Conservation (phyloP, 148 eudicot species). For the Fagopyrum homotropicum region DNA sequence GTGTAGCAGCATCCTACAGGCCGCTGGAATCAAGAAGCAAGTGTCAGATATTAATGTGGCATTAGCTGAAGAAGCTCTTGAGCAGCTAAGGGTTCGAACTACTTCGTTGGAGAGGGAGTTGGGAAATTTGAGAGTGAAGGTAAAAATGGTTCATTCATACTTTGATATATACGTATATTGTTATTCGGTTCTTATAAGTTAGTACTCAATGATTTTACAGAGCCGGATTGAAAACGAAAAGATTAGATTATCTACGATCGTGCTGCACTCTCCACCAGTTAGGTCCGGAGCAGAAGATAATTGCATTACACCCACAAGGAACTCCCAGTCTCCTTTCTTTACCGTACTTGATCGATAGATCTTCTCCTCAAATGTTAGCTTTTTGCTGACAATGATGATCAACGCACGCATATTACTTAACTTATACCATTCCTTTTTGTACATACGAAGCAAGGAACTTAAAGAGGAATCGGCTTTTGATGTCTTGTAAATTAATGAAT, state of each 20-base stretch:
- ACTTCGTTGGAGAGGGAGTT: constrained; percentile 60
- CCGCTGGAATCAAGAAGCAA: constrained; percentile 59
- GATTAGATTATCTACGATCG: constrained; percentile 47
- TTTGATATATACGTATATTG: neutral
- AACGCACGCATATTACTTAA: neutral
- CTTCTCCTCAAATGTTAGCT: neutral
- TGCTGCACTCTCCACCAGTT: constrained; percentile 44
- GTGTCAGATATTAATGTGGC: constrained; percentile 40
- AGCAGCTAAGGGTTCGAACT: constrained; percentile 37
- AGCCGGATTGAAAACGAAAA: constrained; percentile 48
- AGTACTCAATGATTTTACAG: constrained; percentile 23
- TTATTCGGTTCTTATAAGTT: neutral
- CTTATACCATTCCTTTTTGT: neutral
- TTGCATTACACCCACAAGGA: constrained; percentile 35
- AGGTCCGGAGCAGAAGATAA: constrained; percentile 38
- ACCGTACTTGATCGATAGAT: constrained; percentile 57
- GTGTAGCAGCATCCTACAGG: constrained; percentile 75
- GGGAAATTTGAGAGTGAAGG: constrained; percentile 56
- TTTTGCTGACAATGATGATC: constrained; percentile 3
- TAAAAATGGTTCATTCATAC: constrained; percentile 3
- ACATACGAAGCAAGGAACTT: neutral
- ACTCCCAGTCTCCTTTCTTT: constrained; percentile 47
- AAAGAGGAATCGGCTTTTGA: neutral
- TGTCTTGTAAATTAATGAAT: neutral
- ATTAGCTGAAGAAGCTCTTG: constrained; percentile 67